A percentile compares a stretch with the other conserved stretches of the same genome.
These are phyloP conservation scores for Pelargonium citronellum DNA, from an alignment of 441 rosid genomes.

Conservation along the genomic window DNA sequence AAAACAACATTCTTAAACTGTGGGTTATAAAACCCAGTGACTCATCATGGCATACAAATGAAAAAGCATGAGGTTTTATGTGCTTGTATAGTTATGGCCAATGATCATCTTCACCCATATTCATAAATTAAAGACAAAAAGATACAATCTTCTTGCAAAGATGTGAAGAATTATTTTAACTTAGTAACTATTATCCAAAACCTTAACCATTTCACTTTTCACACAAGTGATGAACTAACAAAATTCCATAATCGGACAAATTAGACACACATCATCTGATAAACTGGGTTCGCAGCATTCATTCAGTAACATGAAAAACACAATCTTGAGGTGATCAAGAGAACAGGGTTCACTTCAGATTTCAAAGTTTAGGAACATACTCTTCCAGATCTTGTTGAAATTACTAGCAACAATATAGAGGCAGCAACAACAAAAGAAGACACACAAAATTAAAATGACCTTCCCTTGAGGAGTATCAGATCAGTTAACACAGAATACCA, in stretches of 20 bases:
- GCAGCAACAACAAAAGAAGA: not conserved
- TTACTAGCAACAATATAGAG: not conserved
- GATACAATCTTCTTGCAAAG: not conserved
- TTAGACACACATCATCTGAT: not conserved
- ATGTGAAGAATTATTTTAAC: not conserved
- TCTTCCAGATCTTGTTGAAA: not conserved
- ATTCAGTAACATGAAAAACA: not conserved
- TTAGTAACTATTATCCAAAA: not conserved
- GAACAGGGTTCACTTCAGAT: no score
- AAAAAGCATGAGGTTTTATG: not conserved
- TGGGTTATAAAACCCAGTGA: not conserved
- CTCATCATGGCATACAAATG: not conserved
- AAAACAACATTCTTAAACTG: no score
- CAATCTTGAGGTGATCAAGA: not conserved
- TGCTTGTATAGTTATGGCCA: not conserved
- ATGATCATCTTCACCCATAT: not conserved
- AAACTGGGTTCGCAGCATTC: conserved; percentile 1
- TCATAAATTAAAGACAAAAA: not conserved
- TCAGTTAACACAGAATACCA: not conserved
- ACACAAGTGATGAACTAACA: conserved; percentile 1
- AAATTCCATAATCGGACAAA: not conserved
- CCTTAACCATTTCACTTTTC: not conserved
- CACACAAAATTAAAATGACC: not conserved
- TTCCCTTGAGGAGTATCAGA: not conserved
- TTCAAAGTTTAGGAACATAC: no score